A percentile compares a stretch with the other conserved stretches of the same genome.
Evolutionary conservation across 2,329 filamentous ascomycete genomes (phyloP).

Genomic region (Calonectria fujianensis): DNA sequence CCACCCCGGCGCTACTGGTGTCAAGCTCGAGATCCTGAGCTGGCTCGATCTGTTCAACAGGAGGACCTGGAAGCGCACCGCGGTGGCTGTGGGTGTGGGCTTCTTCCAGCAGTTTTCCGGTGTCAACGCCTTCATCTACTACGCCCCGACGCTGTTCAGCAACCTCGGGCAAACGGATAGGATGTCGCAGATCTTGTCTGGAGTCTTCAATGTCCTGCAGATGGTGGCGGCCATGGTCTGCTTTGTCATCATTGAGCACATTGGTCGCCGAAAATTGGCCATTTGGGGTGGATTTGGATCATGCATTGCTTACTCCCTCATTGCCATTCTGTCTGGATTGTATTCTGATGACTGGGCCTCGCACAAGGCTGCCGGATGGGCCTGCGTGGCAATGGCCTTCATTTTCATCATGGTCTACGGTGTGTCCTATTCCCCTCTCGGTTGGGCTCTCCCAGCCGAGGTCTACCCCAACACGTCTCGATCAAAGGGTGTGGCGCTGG

Average conservation of each 20-base stretch:
- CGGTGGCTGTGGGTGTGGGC: constrained; percentile 24
- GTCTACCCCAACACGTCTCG: constrained; percentile 62
- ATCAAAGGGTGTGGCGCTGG: constrained; percentile 63
- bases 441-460: constrained; percentile 66
- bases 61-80: constrained; percentile 32
- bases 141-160: constrained; percentile 62
- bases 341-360: constrained; percentile 68
- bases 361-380: constrained; percentile 72
- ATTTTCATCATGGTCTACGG: constrained; percentile 48
- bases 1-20: constrained; percentile 52
- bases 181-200: constrained; percentile 62
- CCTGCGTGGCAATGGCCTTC: constrained; percentile 65
- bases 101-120: constrained; percentile 43
- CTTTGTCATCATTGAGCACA: constrained; percentile 61
- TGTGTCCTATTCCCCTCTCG: constrained; percentile 62
- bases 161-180: constrained; percentile 30
- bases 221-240: constrained; percentile 60
- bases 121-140: constrained; percentile 64
- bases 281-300: constrained; percentile 70
- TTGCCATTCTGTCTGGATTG: constrained; percentile 69
- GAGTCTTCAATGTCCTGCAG: constrained; percentile 65
- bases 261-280: constrained; percentile 66
- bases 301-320: constrained; percentile 69
- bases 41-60: constrained; percentile 69
- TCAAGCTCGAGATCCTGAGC: constrained; percentile 64